These are phyloP conservation scores for Penstemon barbatus DNA, from an alignment of 257 asterid genomes.

Conservation along the genomic window DNA sequence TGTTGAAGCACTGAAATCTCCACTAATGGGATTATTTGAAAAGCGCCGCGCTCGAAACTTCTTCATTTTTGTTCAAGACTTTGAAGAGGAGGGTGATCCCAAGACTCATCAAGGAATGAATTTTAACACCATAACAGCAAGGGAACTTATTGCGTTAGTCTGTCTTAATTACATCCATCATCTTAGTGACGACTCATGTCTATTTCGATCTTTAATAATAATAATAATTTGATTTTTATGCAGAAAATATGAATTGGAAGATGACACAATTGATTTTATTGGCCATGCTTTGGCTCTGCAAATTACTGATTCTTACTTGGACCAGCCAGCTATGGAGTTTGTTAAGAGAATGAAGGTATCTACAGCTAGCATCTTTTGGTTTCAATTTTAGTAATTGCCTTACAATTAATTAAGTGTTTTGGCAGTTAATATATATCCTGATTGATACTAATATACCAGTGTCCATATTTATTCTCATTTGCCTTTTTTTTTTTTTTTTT, in stretches of 20 bases:
- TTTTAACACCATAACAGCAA: slow-evolving; percentile 73
- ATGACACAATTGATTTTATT: slow-evolving; percentile 83
- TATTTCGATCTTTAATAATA: no score
- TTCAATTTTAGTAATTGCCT: no score
- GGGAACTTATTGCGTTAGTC: slow-evolving; percentile 80
- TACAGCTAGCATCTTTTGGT: not conserved
- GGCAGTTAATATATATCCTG: no score
- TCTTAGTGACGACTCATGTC: no score
- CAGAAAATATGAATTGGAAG: slow-evolving; percentile 92
- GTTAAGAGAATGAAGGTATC: slow-evolving; percentile 89
- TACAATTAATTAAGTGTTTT: no score
- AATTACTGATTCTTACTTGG: slow-evolving; percentile 74
- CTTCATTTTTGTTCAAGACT: slow-evolving; percentile 89
- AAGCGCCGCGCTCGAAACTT: slow-evolving; percentile 95
- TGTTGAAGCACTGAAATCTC: slow-evolving; percentile 95
- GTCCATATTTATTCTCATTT: no score
- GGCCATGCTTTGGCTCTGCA: slow-evolving; percentile 95
- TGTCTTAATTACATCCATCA: not conserved
- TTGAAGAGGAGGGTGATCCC: slow-evolving; percentile 80
- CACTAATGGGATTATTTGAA: slow-evolving; percentile 95
- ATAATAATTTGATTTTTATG: not conserved
- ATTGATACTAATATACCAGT: no score
- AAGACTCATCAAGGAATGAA: slow-evolving; percentile 94
- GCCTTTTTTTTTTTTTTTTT: no score
- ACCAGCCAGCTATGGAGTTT: slow-evolving; percentile 87